Evolutionary conservation across 306 rosid species (phyloP).

Genomic region (Nissolia schottii): DNA sequence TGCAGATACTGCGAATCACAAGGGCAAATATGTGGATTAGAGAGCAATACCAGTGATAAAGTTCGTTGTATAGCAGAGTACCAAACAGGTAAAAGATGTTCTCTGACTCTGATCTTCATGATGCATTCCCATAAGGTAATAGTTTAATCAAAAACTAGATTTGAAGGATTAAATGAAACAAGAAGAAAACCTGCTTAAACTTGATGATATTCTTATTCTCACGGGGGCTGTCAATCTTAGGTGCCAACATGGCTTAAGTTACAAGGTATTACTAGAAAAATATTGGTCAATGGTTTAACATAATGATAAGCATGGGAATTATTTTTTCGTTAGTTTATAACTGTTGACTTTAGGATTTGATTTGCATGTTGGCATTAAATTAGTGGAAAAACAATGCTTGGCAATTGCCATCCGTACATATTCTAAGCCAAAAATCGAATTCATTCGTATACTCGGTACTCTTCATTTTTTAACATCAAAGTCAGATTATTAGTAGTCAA

Average conservation of each 20-base stretch:
- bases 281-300: slow-evolving; percentile 25
- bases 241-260: neutral
- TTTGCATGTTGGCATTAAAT: slow-evolving; percentile 21
- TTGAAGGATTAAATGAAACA: neutral
- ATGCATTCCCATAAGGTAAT: neutral
- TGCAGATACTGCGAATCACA: slow-evolving; percentile 53
- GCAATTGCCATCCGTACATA: neutral
- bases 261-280: neutral
- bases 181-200: neutral
- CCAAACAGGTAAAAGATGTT: slow-evolving; percentile 41
- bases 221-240: neutral
- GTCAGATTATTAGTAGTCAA: neutral
- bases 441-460: neutral
- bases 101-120: neutral
- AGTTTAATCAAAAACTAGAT: neutral
- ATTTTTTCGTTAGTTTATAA: neutral
- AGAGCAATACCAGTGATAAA: slow-evolving; percentile 34
- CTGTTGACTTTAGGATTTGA: slow-evolving; percentile 17
- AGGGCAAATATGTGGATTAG: slow-evolving; percentile 47
- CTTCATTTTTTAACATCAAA: neutral
- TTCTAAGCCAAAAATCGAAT: neutral
- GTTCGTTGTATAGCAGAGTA: slow-evolving; percentile 32
- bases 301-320: neutral
- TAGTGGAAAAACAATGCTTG: neutral
- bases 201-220: neutral